Evolutionary conservation across 2,329 filamentous ascomycete genomes (phyloP), one percentile per base, ranked within the genome.

Genomic region (Fusarium nygamai): DNA sequence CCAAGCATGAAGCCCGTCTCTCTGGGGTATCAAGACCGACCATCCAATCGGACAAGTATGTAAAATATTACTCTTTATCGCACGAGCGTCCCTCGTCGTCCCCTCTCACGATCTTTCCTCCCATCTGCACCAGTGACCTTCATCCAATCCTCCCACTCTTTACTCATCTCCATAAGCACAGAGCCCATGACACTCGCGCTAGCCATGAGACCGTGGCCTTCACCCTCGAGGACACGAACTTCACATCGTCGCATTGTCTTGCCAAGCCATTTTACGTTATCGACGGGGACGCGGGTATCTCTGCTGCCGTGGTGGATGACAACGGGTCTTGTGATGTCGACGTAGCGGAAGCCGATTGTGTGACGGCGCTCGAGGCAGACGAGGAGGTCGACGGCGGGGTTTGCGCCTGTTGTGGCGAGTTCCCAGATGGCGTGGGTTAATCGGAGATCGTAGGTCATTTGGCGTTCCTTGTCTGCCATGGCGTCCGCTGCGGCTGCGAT

Each of bases 161-260:
- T 92, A 60, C 94, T 93, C 79, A 99, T 97, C 84, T 99, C 96
- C 83, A 94, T 96, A 41, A 99, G 85, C n/a, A 98, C 93, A 27
- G 92, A 91, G 48, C 94, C 94, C 96, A 99, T 99, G 50, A 98
- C 96, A 20, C 87, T 87, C 1, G 96, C 95, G 75, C 93, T 97
- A 2, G 96, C 96, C 96, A 99, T 99, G 31, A 99, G 85, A 0
- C 96, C 96, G 80, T 99, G 96, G 7, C 95, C 94, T 82, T 99
- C 96, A 11, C 94, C 94, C 75, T 97, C 93, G 7, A 99, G 87
- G 10, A 98, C 91, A 10, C 96, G 88, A 20, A 99, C 94, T 81
- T 98, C 96, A 82, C 96, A 98, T 54, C 94, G 88, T 36, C 93
- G 91, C 95, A 99, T 98, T 47, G 93, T 93, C 83, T 95, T 95